Base-by-base conservation (phyloP, 495 filamentous ascomycete species). In the Halenospora varia region DNA sequence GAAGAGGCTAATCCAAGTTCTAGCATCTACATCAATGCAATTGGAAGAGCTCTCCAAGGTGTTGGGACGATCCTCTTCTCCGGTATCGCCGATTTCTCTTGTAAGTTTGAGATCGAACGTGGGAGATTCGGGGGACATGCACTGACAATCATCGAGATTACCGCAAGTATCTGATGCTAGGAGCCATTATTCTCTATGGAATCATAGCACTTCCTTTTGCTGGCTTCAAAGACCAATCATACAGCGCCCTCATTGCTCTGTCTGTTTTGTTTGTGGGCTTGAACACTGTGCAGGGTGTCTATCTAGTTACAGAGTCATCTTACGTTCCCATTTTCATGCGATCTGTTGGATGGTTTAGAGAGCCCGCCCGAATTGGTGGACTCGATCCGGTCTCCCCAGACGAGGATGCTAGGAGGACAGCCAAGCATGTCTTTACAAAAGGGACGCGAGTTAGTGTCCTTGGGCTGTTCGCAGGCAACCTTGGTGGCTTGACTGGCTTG, bases 281-380 rank as follows among this genome's bases (percentile, higher is more conserved):
- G 48, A 44, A 50, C n/a, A 57, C 53, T 10, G 61, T 64, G 1
- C 58, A 59, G 22, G 63, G 62, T 13, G 63, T 62, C 17, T 66
- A 66, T 23, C 49, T 50, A 19, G 51, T 62, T 10, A 61, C 64
- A 24, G 63, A 66, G 49, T 52, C 62, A 1, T 66, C 63, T 35
- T 66, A 66, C 24, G 61, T 66, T n/a, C 63, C 63, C 10, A 59
- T 66, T 15, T 66, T 66, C 42, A 66, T 66, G 63, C 62, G 63
- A 1, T 58, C 62, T 4, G 47, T 56, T 10, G 63, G 63, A n/a
- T 66, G 62, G 63, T 64, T 55, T 29, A 54, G 55, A 26, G 45
- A 41, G 39, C 8, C 22, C 4, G 11, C 23, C 11, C 8, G 44
- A 22, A 56, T 35, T n/a, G 25, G 24, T 2, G 19, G n/a, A 17